A percentile compares a stretch with the other conserved stretches of the same genome.
These are phyloP conservation scores for Letharia lupina DNA, from an alignment of 495 filamentous ascomycete species.

Conservation along the genomic window DNA sequence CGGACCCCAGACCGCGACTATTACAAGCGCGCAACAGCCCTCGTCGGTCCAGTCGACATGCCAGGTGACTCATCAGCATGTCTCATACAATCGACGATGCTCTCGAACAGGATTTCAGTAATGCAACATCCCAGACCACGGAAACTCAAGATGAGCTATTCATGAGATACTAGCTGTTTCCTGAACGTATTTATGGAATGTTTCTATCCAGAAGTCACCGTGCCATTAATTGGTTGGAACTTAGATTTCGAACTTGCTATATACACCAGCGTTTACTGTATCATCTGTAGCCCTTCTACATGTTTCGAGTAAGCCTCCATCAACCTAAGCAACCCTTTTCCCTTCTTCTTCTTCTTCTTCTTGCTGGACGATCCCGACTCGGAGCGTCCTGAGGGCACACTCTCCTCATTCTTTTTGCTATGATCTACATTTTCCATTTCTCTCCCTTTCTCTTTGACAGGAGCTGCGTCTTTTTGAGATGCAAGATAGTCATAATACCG, in stretches of 20 bases:
- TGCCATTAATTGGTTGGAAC: neutral
- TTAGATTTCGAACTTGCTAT: neutral
- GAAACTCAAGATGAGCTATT: neutral
- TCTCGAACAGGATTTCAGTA: neutral
- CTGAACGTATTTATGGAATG: neutral
- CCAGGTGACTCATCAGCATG: neutral
- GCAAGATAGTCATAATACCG: neutral
- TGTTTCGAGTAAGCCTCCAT: neutral
- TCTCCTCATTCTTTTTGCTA: neutral
- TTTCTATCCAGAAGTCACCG: neutral
- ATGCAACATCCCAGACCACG: neutral
- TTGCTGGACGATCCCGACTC: neutral
- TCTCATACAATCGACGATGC: neutral
- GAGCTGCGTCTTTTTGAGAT: neutral
- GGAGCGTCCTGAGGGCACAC: too few species aligned
- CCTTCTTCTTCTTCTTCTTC: neutral
- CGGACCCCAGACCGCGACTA: neutral
- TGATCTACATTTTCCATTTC: neutral
- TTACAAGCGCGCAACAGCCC: neutral
- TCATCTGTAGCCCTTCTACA: constrained; percentile 3
- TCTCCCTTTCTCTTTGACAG: neutral
- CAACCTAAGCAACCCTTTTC: neutral
- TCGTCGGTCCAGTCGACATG: neutral
- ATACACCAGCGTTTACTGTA: neutral
- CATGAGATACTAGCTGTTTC: neutral